These are phyloP conservation scores for Hypoxylon cercidicola DNA, from an alignment of 495 filamentous ascomycete species.

Conservation along the genomic window DNA sequence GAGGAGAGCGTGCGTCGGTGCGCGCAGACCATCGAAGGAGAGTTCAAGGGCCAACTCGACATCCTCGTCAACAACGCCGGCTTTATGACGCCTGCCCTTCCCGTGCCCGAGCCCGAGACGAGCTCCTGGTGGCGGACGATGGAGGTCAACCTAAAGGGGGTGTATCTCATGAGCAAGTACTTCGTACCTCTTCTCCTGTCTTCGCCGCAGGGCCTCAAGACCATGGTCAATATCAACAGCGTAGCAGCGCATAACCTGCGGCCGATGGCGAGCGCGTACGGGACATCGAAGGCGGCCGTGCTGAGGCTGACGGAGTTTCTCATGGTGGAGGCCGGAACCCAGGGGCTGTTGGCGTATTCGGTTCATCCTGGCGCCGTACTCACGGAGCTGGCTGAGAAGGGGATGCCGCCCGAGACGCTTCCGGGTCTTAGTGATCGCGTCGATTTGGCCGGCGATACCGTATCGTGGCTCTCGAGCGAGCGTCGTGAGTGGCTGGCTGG, in stretches of 20 bases:
- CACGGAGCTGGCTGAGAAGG: slow-evolving; percentile 45
- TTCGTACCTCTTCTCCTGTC: slow-evolving; percentile 50
- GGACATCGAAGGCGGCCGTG: slow-evolving; percentile 48
- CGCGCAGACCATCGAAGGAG: slow-evolving; percentile 27
- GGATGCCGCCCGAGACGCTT: slow-evolving; percentile 29
- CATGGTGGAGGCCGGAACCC: slow-evolving; percentile 41
- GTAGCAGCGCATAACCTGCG: slow-evolving; percentile 41
- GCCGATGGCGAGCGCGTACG: slow-evolving; percentile 44
- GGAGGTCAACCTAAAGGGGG: slow-evolving; percentile 50
- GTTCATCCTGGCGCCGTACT: slow-evolving; percentile 52
- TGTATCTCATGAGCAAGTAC: slow-evolving; percentile 47
- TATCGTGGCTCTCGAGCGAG: slow-evolving; percentile 50
- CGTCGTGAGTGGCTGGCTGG: slow-evolving; percentile 50
- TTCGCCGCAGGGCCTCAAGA: slow-evolving; percentile 13
- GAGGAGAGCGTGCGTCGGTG: slow-evolving; percentile 34
- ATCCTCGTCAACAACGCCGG: slow-evolving; percentile 50
- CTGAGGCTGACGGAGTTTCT: slow-evolving; percentile 50
- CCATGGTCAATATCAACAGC: slow-evolving; percentile 43
- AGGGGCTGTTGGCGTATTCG: slow-evolving; percentile 48
- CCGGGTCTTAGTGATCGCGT: slow-evolving; percentile 45
- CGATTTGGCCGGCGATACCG: slow-evolving; percentile 47
- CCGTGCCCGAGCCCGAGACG: slow-evolving; percentile 39
- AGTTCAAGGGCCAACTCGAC: slow-evolving; percentile 42
- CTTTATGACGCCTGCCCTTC: slow-evolving; percentile 38
- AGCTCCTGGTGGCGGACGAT: slow-evolving; percentile 47